Evolutionary conservation across 148 eudicot species (phyloP).

Genomic region (Cornus suecica): DNA sequence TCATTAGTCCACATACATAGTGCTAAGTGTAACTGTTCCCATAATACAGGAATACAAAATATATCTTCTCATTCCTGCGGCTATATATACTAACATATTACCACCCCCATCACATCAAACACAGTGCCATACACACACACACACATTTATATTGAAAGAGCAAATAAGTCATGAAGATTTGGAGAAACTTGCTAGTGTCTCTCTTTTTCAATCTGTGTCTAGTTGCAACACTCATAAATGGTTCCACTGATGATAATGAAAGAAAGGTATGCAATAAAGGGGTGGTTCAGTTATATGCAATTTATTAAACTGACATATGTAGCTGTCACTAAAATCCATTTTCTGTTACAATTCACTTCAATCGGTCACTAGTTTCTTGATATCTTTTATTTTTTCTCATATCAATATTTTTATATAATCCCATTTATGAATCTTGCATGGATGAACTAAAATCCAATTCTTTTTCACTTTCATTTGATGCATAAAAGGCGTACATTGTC

Average conservation of each 20-base stretch:
- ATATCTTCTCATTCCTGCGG: neutral
- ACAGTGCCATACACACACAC: neutral
- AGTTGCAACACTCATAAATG: constrained; percentile 18
- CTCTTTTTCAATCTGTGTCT: constrained; percentile 21
- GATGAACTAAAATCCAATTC: neutral
- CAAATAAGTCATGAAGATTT: constrained; percentile 10
- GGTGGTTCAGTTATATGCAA: neutral
- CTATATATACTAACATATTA: neutral
- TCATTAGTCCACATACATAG: no score
- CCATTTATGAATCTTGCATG: no score
- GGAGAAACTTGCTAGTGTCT: neutral
- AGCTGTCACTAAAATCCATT: neutral
- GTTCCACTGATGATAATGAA: constrained; percentile 15
- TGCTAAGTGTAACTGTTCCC: no score
- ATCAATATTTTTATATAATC: no score
- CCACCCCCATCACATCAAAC: neutral
- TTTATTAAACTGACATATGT: neutral
- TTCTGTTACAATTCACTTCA: neutral
- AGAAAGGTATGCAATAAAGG: constrained; percentile 39
- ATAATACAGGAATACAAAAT: neutral
- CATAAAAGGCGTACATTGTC: constrained; percentile 55
- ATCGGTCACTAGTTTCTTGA: neutral
- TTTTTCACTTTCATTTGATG: neutral
- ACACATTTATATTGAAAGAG: neutral
- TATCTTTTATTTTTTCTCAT: neutral